phyloP scores from a whole-genome alignment of 768 basidiomycete genomes.

The Auriscalpium vulgare region DNA sequence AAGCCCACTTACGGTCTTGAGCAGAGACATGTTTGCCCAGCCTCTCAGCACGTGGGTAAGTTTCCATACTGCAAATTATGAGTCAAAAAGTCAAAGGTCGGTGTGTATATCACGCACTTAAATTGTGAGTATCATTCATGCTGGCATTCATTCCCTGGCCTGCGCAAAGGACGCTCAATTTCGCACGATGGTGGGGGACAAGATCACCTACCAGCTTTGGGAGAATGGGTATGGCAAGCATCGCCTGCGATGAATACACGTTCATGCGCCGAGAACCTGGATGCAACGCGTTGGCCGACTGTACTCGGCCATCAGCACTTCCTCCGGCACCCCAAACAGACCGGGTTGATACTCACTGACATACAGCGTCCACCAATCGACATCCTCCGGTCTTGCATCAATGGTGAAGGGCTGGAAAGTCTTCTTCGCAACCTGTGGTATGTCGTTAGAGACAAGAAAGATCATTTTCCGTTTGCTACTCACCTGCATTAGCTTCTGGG shows the following conservation, averaged over 20 bases:
- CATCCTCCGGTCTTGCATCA: conserved; percentile 20
- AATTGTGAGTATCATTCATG: conserved; percentile 48
- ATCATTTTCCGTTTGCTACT: neutral
- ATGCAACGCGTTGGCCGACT: conserved; percentile 52
- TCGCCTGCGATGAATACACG: conserved; percentile 53
- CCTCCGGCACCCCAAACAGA: neutral
- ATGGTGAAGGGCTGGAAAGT: conserved; percentile 34
- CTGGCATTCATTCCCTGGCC: conserved; percentile 49
- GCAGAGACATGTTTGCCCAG: conserved; percentile 35
- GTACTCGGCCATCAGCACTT: too few species aligned
- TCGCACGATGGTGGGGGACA: neutral
- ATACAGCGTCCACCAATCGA: conserved; percentile 46
- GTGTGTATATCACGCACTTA: conserved; percentile 21
- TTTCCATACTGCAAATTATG: conserved; percentile 37
- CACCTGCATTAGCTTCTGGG: conserved; percentile 34
- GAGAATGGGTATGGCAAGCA: conserved; percentile 41
- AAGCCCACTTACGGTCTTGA: conserved; percentile 34
- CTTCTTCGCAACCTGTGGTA: conserved; percentile 29
- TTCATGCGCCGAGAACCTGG: conserved; percentile 37
- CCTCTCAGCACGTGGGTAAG: conserved; percentile 41
- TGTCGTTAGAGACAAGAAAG: neutral
- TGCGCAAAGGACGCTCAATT: conserved; percentile 22
- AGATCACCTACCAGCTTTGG: conserved; percentile 29
- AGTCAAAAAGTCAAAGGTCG: neutral
- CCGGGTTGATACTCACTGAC: conserved; percentile 26